Conservation (phyloP, 2,329 filamentous ascomycete species). For the Sarocladium kiliense region DNA sequence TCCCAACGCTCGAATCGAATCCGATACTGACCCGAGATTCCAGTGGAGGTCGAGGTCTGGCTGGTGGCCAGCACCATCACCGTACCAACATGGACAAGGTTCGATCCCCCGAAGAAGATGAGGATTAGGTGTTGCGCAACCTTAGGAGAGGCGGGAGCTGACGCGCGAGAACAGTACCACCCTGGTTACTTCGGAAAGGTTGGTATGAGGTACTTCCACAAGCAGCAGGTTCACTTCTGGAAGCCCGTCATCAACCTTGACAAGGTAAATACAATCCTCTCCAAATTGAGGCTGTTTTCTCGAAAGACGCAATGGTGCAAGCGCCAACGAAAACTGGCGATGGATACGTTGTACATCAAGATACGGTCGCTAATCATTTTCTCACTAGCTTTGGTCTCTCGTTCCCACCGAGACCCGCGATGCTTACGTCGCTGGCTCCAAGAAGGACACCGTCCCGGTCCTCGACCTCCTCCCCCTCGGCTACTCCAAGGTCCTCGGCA, state of each 20-base stretch:
- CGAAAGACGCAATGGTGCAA: background rate
- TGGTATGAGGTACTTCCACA: slow-evolving; percentile 95
- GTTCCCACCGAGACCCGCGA: slow-evolving; percentile 90
- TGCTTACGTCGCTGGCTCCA: slow-evolving; percentile 74
- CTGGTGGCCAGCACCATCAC: slow-evolving; percentile 96
- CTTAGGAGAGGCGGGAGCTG: slow-evolving; percentile 18
- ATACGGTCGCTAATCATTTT: slow-evolving; percentile 22
- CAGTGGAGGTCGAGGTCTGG: slow-evolving; percentile 79
- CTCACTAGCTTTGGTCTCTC: slow-evolving; percentile 85
- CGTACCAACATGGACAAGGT: slow-evolving; percentile 63
- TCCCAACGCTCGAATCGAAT: too few relatives aligned
- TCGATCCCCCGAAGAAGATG: slow-evolving; percentile 42
- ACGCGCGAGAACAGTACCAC: slow-evolving; percentile 62
- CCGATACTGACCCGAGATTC: too few relatives aligned
- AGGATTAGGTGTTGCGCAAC: background rate
- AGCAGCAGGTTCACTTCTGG: slow-evolving; percentile 93
- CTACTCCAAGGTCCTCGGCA: slow-evolving; percentile 98
- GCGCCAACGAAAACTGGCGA: background rate
- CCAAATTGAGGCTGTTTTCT: background rate
- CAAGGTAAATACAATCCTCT: slow-evolving; percentile 59
- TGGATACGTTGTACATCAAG: background rate
- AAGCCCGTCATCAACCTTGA: slow-evolving; percentile 98
- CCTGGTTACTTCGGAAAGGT: slow-evolving; percentile 99
- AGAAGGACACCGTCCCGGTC: slow-evolving; percentile 90
- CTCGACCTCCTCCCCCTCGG: slow-evolving; percentile 96